Base-by-base conservation (phyloP, 148 eudicot species). In the Silene conica region DNA sequence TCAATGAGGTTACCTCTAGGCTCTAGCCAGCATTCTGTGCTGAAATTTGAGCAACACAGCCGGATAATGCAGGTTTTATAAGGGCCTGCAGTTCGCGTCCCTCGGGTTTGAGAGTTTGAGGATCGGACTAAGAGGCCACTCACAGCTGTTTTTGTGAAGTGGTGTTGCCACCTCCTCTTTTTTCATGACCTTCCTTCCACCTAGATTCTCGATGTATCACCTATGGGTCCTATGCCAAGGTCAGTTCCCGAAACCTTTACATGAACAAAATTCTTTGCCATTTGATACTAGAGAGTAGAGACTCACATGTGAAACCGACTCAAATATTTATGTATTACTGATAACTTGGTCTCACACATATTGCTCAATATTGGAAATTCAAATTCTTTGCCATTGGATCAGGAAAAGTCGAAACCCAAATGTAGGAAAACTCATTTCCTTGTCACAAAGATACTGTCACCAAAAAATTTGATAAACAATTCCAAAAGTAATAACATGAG, bases 11-110 rank as follows among this genome's bases (percentile, higher is more conserved):
- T 48, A 10, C 70, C 71, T 79, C 64, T 82, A 86, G 54, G 68
- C 71, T 79, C 64, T 82, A 86, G 54, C 76, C 80, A 68, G 85
- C 79, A 74, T 77, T 78, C 73, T 70, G 83, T 71, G 67, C 73
- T 41, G 89, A 64, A 77, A 31, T 71, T 67, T 83, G 87, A 74
- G 98, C 81, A 25, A 92, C 96, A 83, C 92, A 94, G 8, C 98
- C 97, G 20, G 83, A 78, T 75, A 94, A 76, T 25, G 83, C 43
- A 8, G 0, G 43, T 38, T 38, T 38, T 38, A 4, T 38, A 38
- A 6, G 43, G 43, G 43, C 43, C 7, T 38, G 9, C 8, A 38
- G 0, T 5, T 38, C 43, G 6, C 3, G 8, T 38, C 43, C 8
- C 43, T 38, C 9, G 43, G 3, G 43, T 38, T 38, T 38, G 43